These are phyloP conservation scores for Moringa oleifera DNA, from an alignment of 345 rosid species.

Conservation along the genomic window DNA sequence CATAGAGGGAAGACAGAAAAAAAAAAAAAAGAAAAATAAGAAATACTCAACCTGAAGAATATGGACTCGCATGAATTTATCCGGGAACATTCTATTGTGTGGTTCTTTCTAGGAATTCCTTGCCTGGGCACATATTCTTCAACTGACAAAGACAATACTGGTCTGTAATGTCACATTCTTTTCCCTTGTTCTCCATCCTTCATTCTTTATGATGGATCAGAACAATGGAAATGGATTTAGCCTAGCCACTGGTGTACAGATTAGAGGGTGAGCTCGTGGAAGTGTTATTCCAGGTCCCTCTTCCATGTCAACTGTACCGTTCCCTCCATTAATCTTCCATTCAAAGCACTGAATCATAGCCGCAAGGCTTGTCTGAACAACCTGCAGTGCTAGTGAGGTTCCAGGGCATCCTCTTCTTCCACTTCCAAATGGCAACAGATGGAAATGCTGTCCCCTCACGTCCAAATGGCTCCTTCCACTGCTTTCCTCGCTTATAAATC, in stretches of 20 bases:
- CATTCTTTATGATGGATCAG: conserved; percentile 3
- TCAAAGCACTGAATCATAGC: conserved; percentile 26
- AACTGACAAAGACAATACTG: no score
- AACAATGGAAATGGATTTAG: conserved; percentile 18
- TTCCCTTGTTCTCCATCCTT: no score
- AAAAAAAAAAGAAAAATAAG: no score
- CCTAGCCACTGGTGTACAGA: conserved; percentile 47
- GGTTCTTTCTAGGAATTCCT: no score
- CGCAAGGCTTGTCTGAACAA: conserved; percentile 24
- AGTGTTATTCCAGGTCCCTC: conserved; percentile 51
- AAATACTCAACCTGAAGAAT: no score
- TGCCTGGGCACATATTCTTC: no score
- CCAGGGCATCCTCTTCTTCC: conserved; percentile 77
- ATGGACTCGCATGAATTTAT: no score
- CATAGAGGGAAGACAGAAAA: no score
- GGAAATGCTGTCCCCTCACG: conserved; percentile 43
- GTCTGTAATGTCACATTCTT: no score
- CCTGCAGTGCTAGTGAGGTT: conserved; percentile 34
- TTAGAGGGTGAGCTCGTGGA: conserved; percentile 47
- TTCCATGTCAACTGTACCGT: conserved; percentile 39
- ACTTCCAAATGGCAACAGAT: conserved; percentile 57
- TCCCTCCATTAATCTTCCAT: conserved; percentile 21
- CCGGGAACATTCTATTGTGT: no score
- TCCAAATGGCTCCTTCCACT: conserved; percentile 29
- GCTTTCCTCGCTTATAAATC: conserved; percentile 29